Percentiles rank a stretch among this genome's conserved stretches.
Evolutionary conservation across 441 rosid genomes (phyloP).

Genomic region (Pelargonium australe): DNA sequence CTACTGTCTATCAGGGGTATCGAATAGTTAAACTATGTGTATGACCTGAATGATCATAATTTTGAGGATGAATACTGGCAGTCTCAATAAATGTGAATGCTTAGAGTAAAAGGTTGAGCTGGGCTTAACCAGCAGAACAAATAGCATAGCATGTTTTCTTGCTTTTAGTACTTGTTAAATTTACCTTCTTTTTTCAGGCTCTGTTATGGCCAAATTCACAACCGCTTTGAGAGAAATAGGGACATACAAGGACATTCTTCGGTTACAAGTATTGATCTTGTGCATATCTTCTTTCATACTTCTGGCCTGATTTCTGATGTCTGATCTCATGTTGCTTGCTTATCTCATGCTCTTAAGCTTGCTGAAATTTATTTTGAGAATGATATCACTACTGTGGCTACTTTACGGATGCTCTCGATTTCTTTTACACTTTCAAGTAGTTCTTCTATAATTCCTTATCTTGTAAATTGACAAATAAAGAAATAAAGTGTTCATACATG

Average conservation of each 20-base stretch:
- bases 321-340: constrained; percentile 5
- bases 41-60: background rate
- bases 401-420: background rate
- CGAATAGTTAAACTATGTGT: background rate
- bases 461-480: background rate
- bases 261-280: constrained; percentile 10
- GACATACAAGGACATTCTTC: constrained; percentile 16
- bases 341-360: background rate
- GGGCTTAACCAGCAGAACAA: background rate
- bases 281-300: background rate
- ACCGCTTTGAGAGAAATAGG: constrained; percentile 17
- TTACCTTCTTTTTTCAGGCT: constrained; percentile 11
- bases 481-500: background rate
- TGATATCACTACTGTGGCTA: background rate
- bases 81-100: background rate
- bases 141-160: background rate
- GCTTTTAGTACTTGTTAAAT: background rate
- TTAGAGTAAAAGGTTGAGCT: background rate
- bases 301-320: background rate
- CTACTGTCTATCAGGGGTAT: background rate
- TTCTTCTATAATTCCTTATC: background rate
- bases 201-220: constrained; percentile 13
- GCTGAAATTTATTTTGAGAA: background rate
- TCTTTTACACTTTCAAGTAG: background rate
- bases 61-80: background rate